Conservation (phyloP, 805 yeast genomes). For the Huiozyma sinensis region DNA sequence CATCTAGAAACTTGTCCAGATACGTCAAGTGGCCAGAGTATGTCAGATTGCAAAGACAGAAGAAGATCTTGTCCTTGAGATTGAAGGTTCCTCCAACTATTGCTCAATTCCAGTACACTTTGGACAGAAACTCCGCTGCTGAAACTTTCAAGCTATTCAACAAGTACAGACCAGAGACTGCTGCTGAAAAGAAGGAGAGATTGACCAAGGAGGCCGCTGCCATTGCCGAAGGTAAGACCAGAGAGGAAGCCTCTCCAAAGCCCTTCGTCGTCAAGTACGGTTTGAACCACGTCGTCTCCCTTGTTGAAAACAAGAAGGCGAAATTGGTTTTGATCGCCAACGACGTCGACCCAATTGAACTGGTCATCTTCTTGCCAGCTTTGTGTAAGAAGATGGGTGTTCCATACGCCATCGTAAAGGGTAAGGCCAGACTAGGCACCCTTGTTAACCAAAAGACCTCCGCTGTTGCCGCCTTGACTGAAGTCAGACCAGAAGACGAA, state of each 20-base stretch:
- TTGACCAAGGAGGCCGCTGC: constrained; percentile 98
- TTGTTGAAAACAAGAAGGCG: constrained; percentile 97
- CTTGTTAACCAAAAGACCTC: constrained; percentile 96
- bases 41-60: constrained; percentile 97
- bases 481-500: constrained; percentile 89
- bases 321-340: constrained; percentile 94
- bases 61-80: constrained; percentile 89
- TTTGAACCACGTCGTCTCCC: constrained; percentile 96
- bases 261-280: constrained; percentile 97
- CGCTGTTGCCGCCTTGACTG: constrained; percentile 94
- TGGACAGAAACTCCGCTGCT: constrained; percentile 98
- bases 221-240: constrained; percentile 94
- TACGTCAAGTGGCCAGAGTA: constrained; percentile 99
- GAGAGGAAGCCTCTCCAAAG: constrained; percentile 92
- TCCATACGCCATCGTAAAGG: constrained; percentile 96
- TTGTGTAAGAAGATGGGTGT: constrained; percentile 99
- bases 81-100: constrained; percentile 98
- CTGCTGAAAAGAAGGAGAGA: constrained; percentile 98
- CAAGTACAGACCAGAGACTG: constrained; percentile 98
- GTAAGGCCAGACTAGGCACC: constrained; percentile 97
- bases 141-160: constrained; percentile 93
- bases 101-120: constrained; percentile 89
- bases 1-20: constrained; percentile 91
- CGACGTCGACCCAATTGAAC: constrained; percentile 98
- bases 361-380: constrained; percentile 96